Percentiles rank a stretch among this genome's conserved stretches.
phyloP scores from a whole-genome alignment of 495 filamentous ascomycete genomes.

The Penicillium fimorum region DNA sequence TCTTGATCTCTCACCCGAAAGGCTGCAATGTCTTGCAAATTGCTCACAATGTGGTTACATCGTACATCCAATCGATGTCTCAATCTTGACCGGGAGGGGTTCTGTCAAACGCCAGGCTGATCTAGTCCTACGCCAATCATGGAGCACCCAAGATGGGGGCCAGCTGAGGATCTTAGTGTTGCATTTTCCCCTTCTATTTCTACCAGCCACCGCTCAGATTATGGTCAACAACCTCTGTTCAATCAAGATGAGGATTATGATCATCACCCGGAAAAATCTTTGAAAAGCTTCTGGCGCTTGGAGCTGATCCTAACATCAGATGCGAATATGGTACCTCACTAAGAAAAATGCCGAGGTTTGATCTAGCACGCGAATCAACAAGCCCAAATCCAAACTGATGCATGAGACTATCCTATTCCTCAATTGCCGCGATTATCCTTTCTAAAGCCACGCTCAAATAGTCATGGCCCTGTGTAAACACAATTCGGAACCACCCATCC shows the following conservation, averaged over 20 bases:
- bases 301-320: too few relatives aligned
- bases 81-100: too few relatives aligned
- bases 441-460: constrained; percentile 42
- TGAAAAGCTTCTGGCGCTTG: too few relatives aligned
- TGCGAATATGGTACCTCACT: background rate
- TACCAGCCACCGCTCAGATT: too few relatives aligned
- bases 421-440: constrained; percentile 35
- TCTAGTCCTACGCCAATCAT: background rate
- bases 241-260: background rate
- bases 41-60: background rate
- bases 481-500: constrained; percentile 52
- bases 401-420: constrained; percentile 1
- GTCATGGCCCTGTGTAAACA: constrained; percentile 44
- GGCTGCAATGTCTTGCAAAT: background rate
- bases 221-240: background rate
- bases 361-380: background rate
- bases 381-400: background rate
- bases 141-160: background rate
- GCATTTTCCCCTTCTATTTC: too few relatives aligned
- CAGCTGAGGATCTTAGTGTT: background rate
- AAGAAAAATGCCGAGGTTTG: background rate
- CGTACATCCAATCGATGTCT: background rate
- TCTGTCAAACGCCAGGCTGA: background rate
- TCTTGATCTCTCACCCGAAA: background rate
- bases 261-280: too few relatives aligned